Evolutionary conservation across 805 yeast species (phyloP), one percentile per base, ranked within the genome.

Genomic region (Lipomyces spencermartinsiae): DNA sequence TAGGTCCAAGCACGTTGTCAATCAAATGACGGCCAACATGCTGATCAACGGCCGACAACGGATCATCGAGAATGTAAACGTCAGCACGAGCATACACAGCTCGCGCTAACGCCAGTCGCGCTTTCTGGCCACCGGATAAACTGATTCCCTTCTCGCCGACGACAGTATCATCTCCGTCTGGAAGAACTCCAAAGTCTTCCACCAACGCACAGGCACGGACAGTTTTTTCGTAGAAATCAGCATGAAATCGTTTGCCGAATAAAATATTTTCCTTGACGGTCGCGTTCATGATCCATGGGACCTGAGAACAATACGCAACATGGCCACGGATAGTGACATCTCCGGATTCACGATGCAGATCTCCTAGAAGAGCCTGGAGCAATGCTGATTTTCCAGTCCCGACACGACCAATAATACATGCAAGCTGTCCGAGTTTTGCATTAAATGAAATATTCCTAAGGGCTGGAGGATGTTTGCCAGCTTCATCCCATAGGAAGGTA

Each of bases 91-190:
- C 86, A 77, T 95, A 94, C 7, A 95, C 97, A 9, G 99, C 98
- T 77, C 99, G 85, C 0, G 99, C 99, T 61, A 94, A 84, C 0
- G 97, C 89, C 46, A 95, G 83, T 78, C 99, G 87, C 0, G 99
- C 98, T 82, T 95, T 95, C 79, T 95, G 98, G 57, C 99, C 99
- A 58, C 99, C 99, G 46, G 97, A 91, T 61, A 94, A 82, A 10
- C 97, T 91, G 62, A 94, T 93, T 70, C 99, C 99, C 77, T 93
- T 92, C 80, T 94, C 99, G 70, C 99, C 99, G 66, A 94, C 98
- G 73, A 91, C 86, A 4, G 99, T 95, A 59, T 83, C 83, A 77
- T 95, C 98, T 65, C 97, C 97, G 75, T 92, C 91, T 0, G 97
- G 92, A 68, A 94, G 83, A 39, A 89, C 86, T 35, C 85, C 86